Conservation (phyloP, 306 rosid genomes). For the Acmispon strigosus region DNA sequence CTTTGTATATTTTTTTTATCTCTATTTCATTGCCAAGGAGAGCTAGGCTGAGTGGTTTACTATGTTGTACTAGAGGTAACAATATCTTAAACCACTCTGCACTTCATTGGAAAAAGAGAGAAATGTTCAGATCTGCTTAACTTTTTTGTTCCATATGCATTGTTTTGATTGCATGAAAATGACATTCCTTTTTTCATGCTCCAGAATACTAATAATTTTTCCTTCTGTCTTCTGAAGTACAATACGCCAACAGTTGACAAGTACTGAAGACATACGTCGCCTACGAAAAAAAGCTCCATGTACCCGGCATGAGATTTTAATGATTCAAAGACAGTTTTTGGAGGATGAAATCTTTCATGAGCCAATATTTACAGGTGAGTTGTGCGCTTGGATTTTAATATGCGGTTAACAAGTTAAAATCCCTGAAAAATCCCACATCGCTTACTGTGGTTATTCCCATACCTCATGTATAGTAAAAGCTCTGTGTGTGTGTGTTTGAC, state of each 20-base stretch:
- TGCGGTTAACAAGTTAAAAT: not conserved
- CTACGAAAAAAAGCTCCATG: conserved; percentile 93
- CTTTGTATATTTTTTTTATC: not conserved
- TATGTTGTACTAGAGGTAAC: not conserved
- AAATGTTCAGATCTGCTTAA: not conserved
- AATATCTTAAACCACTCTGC: not conserved
- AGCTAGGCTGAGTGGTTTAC: not conserved
- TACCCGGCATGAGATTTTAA: conserved; percentile 66
- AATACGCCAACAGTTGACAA: conserved; percentile 85
- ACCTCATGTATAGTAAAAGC: not conserved
- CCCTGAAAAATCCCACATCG: not conserved
- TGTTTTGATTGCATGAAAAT: not conserved
- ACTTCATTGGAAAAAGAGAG: not conserved
- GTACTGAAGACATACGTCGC: conserved; percentile 93
- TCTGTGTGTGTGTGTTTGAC: too few relatives aligned
- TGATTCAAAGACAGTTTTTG: conserved; percentile 76
- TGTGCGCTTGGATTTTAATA: not conserved
- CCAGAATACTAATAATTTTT: conserved; percentile 16
- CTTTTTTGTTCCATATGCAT: not conserved
- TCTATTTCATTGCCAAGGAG: not conserved
- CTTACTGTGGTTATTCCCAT: not conserved
- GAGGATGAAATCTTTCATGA: conserved; percentile 74
- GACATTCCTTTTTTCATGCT: not conserved
- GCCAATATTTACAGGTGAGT: conserved; percentile 67
- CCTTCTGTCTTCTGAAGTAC: conserved; percentile 47